phyloP scores from a whole-genome alignment of 75 land plant genomes.

The Cryptomeria japonica region DNA sequence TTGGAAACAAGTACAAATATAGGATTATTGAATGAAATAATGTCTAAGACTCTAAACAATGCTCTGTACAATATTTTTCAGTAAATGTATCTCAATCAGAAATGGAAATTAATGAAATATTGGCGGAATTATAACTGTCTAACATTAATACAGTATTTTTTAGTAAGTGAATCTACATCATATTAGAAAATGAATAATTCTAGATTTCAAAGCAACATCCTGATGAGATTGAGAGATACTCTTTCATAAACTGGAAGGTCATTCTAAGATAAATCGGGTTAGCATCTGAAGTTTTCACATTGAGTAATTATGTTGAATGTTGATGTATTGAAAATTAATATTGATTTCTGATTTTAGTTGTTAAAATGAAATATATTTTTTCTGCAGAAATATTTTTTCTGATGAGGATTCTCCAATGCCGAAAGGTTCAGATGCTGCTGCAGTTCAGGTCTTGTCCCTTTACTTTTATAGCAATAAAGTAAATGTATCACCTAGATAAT shows the following conservation, averaged over 20 bases:
- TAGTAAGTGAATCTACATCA: neutral
- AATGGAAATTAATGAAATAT: neutral
- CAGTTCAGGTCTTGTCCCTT: conserved; percentile 60
- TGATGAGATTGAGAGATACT: neutral
- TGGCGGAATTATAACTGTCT: too few species aligned
- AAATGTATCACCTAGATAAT: neutral
- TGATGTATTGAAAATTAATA: neutral
- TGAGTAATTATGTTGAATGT: neutral
- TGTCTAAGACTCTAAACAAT: neutral
- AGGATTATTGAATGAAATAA: neutral
- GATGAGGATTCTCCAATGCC: conserved; percentile 58
- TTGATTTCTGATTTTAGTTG: neutral
- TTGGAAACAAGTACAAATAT: neutral
- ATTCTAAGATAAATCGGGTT: neutral
- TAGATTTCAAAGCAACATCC: neutral
- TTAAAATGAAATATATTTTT: neutral
- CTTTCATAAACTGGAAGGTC: neutral
- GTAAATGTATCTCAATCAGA: neutral
- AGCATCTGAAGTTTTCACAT: neutral
- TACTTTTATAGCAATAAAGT: neutral
- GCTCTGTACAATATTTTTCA: neutral
- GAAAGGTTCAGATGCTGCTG: conserved; percentile 40
- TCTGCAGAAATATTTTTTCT: neutral
- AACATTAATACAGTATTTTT: neutral
- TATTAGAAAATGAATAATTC: neutral